Percentiles rank a stretch among this genome's conserved stretches.
These are phyloP conservation scores for Elongisporangium anandrum DNA, from an alignment of 352 stramenopile species.

Conservation along the genomic window DNA sequence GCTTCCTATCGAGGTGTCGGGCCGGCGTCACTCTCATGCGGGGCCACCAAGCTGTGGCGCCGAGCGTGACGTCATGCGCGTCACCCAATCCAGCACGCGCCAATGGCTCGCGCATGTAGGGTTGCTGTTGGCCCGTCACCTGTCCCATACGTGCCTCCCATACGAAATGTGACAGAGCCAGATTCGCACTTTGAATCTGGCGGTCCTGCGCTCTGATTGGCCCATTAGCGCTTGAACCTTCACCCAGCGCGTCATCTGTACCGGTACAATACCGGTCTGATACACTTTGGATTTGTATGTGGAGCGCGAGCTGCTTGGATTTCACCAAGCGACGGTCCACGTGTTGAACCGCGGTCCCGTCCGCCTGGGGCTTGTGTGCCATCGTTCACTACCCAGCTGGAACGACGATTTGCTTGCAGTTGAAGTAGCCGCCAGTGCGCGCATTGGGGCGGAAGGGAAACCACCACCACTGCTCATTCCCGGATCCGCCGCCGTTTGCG, in stretches of 20 bases:
- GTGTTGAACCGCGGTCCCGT: not conserved
- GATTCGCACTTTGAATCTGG: not conserved
- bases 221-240: conserved; percentile 1
- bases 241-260: conserved; percentile 4
- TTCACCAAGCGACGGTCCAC: not conserved
- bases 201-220: not conserved
- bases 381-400: not conserved
- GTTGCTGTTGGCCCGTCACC: not conserved
- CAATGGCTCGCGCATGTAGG: not conserved
- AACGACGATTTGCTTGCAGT: conserved; percentile 14
- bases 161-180: conserved; percentile 10
- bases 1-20: not conserved
- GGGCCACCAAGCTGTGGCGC: not conserved
- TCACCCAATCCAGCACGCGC: conserved; percentile 1
- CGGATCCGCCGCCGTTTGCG: conserved; percentile 6
- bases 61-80: conserved; percentile 7
- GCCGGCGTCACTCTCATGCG: not conserved
- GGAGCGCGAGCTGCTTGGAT: not conserved
- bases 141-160: not conserved
- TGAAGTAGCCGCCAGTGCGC: conserved; percentile 18
- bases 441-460: conserved; percentile 8
- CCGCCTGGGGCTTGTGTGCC: not conserved
- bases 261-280: not conserved
- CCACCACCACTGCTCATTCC: conserved; percentile 7
- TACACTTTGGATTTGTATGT: conserved; percentile 5